These are phyloP conservation scores for Chalara sp. DNA, from an alignment of 2,329 filamentous ascomycete species.

Conservation along the genomic window DNA sequence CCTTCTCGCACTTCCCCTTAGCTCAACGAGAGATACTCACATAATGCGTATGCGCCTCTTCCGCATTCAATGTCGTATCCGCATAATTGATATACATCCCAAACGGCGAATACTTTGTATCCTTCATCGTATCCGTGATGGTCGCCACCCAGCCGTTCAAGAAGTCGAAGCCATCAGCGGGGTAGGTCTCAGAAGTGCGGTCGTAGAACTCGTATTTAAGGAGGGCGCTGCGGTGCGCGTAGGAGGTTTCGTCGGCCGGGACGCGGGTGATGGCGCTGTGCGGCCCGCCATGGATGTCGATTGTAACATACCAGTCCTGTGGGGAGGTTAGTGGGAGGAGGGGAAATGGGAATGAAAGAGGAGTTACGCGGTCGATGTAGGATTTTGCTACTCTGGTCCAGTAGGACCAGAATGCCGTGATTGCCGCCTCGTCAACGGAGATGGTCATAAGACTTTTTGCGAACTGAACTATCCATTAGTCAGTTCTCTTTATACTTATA, in stretches of 20 bases:
- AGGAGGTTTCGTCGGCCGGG: constrained; percentile 5
- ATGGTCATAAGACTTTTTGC: constrained; percentile 6
- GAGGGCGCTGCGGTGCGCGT: constrained; percentile 11
- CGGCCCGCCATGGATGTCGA: constrained; percentile 9
- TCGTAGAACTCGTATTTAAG: constrained; percentile 6
- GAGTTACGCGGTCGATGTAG: too few species aligned
- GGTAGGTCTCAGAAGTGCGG: not conserved
- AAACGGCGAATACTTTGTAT: not conserved
- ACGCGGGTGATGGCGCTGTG: constrained; percentile 8
- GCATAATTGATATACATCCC: constrained; percentile 17
- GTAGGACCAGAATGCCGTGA: constrained; percentile 1
- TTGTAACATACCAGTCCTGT: not conserved
- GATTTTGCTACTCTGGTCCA: not conserved
- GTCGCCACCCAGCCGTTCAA: not conserved
- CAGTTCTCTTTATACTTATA: not conserved
- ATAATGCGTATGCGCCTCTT: constrained; percentile 8
- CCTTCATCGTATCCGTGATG: constrained; percentile 1
- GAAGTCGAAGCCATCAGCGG: not conserved
- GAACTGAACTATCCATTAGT: not conserved
- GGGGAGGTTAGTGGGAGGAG: not conserved
- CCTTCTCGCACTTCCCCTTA: too few species aligned
- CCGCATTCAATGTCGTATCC: constrained; percentile 9
- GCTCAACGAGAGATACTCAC: too few species aligned
- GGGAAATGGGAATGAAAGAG: too few species aligned
- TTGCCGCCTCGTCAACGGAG: constrained; percentile 1